These are phyloP conservation scores for Magnusiomyces starmeri DNA, from an alignment of 1,139 yeast genomes.

Conservation along the genomic window DNA sequence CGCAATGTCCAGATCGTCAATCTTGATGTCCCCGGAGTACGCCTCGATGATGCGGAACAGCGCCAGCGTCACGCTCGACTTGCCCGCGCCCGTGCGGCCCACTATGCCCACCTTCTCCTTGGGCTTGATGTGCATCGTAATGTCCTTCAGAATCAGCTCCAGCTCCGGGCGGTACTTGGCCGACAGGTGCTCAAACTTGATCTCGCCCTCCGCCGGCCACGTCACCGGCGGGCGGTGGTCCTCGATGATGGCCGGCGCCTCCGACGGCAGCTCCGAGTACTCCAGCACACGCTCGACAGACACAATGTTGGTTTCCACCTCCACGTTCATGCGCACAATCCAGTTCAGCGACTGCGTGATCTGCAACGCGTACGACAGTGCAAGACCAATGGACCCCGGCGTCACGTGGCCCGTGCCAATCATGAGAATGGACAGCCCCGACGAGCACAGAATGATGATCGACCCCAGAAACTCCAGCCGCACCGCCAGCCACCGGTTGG, in stretches of 20 bases:
- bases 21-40: slow-evolving; percentile 58
- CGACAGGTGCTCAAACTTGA: slow-evolving; percentile 66
- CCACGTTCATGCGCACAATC: slow-evolving; percentile 98
- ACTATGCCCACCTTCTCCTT: slow-evolving; percentile 91
- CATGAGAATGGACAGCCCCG: slow-evolving; percentile 39
- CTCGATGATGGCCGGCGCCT: slow-evolving; percentile 74
- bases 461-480: slow-evolving; percentile 89
- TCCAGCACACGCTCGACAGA: slow-evolving; percentile 93
- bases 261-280: slow-evolving; percentile 65
- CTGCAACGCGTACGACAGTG: slow-evolving; percentile 87
- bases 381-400: slow-evolving; percentile 89
- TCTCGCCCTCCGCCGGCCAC: slow-evolving; percentile 79
- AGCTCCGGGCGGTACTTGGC: slow-evolving; percentile 81
- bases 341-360: slow-evolving; percentile 90
- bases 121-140: slow-evolving; percentile 60
- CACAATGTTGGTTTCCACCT: slow-evolving; percentile 93
- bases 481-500: slow-evolving; percentile 95
- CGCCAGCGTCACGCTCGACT: slow-evolving; percentile 83
- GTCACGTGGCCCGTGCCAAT: slow-evolving; percentile 31
- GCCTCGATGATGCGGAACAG: slow-evolving; percentile 87
- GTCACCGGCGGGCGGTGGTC: slow-evolving; percentile 55
- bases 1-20: slow-evolving; percentile 66
- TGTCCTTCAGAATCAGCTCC: slow-evolving; percentile 69
- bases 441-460: slow-evolving; percentile 74
- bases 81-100: slow-evolving; percentile 91